phyloP scores from a whole-genome alignment of 176 grass and related monocot genomes.

The Musa schizocarpa region DNA sequence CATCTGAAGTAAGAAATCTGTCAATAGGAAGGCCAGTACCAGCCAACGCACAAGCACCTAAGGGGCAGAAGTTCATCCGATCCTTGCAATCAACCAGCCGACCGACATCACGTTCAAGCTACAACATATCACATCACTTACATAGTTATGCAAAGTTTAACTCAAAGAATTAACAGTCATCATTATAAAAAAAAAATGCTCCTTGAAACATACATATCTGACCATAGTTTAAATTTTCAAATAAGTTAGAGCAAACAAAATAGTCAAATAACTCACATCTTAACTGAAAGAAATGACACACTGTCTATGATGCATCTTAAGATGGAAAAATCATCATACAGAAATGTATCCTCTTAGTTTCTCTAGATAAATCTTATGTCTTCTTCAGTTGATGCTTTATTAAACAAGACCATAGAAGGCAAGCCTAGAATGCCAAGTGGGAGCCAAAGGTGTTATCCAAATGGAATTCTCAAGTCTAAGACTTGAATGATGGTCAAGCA shows the following conservation, averaged over 20 bases:
- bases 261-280: neutral
- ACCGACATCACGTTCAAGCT: slow-evolving; percentile 89
- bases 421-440: too few species aligned
- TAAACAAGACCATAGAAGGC: too few species aligned
- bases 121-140: neutral
- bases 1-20: slow-evolving; percentile 75
- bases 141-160: neutral
- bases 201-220: neutral
- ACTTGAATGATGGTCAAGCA: too few species aligned
- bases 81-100: slow-evolving; percentile 81
- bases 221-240: neutral
- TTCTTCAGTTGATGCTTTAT: neutral
- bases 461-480: too few species aligned
- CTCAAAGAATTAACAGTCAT: neutral
- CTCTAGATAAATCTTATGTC: neutral
- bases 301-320: neutral
- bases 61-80: slow-evolving; percentile 80
- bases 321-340: too few species aligned
- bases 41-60: slow-evolving; percentile 97
- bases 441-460: too few species aligned
- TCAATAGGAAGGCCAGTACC: slow-evolving; percentile 94
- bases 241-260: neutral
- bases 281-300: neutral
- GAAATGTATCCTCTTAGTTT: neutral
- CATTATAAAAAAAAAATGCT: neutral